Base-by-base conservation (phyloP, 2,329 filamentous ascomycete genomes). In the Scytalidium lignicola region DNA sequence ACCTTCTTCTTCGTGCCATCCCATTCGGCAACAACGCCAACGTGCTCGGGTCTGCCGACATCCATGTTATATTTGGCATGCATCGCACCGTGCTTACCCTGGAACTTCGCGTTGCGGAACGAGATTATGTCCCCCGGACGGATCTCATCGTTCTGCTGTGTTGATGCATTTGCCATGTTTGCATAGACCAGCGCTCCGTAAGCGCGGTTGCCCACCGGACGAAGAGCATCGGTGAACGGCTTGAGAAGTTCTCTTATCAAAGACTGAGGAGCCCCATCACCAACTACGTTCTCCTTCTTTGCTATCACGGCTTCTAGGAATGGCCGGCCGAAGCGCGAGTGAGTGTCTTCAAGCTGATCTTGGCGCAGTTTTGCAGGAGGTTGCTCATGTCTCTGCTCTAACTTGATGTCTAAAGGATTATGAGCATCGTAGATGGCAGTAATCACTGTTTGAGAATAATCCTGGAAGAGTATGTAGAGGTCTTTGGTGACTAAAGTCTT, bases 1-100 rank as follows among this genome's bases (percentile, higher is more conserved):
- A 99, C 86, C 76, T 97, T 96, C 78, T 96, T 96, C 80, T 96
- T 96, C 39, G 90, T 95, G 2, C 93, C 93, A 67, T 99, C 93
- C 93, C 93, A 99, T 67, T 99, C 93, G 9, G 90, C 81, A 3
- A 99, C 92, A 2, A 99, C 74, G 2, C 81, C 93, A 0, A 97
- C 92, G 62, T 99, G 93, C 9, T 80, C 89, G 3, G 81, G 82
- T 65, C 89, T 93, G 56, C 90, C 91, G 1, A 96, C 88, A 58
- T 99, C 93, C 46, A 82, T 74, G 44, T 78, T 85, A 67, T 99
- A 99, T 67, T 96, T 97, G 57, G 88, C 86, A 65, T 97, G 91
- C 87, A 99, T 91, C 3, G 90, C 80, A 1, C 93, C 93, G 58
- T 92, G 89, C 68, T 96, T 95, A 51, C 93, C 93, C 68, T 96